Evolutionary conservation across 1,139 yeast genomes (phyloP).

Genomic region (Meyerozyma elateridarum): DNA sequence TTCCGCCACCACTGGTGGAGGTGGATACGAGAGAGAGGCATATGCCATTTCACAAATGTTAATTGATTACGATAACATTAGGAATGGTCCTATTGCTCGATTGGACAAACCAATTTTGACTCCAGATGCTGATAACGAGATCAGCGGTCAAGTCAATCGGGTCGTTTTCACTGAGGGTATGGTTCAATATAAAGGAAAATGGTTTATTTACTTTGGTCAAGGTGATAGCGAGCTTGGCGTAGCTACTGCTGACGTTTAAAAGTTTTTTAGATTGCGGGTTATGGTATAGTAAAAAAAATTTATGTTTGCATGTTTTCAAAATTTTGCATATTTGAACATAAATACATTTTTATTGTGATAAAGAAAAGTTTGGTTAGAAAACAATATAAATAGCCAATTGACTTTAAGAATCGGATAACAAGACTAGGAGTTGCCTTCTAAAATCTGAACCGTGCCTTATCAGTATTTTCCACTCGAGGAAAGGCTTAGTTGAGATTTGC

Average conservation of each 20-base stretch:
- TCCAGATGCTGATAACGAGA: conserved; percentile 36
- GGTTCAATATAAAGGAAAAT: conserved; percentile 39
- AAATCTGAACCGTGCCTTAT: too few species aligned
- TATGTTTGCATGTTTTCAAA: neutral
- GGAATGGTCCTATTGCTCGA: conserved; percentile 35
- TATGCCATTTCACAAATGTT: conserved; percentile 41
- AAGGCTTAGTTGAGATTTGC: too few species aligned
- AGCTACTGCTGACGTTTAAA: conserved; percentile 27
- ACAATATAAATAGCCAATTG: too few species aligned
- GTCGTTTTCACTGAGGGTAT: conserved; percentile 45
- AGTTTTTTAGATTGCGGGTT: neutral
- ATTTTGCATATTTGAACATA: neutral
- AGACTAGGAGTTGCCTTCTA: too few species aligned
- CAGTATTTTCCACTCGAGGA: too few species aligned
- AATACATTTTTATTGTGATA: neutral
- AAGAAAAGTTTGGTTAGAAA: too few species aligned
- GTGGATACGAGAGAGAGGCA: conserved; percentile 25
- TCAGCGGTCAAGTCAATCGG: conserved; percentile 38
- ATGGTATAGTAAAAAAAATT: neutral
- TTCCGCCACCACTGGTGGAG: conserved; percentile 37
- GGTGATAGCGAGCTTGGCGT: conserved; percentile 44
- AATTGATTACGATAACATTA: conserved; percentile 35
- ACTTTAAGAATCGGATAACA: too few species aligned
- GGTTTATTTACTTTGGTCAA: conserved; percentile 43
- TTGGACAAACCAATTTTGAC: conserved; percentile 33